Conservation (phyloP, 495 filamentous ascomycete genomes). For the Monascus purpureus region DNA sequence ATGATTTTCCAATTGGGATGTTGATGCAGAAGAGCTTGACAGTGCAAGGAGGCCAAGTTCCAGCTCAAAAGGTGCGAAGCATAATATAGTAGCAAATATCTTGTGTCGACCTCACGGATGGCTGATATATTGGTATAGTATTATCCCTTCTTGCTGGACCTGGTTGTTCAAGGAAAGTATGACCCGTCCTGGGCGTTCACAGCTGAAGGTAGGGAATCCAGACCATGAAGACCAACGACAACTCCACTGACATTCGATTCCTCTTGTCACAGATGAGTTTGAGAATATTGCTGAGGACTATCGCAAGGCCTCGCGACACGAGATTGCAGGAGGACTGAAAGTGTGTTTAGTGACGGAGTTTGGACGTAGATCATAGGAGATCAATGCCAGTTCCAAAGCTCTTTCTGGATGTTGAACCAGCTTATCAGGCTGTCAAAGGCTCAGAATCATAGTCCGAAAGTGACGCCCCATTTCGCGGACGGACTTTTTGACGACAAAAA, state of each 20-base stretch:
- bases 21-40: constrained; percentile 17
- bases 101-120: not conserved
- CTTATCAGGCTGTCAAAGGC: no score
- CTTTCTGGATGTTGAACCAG: no score
- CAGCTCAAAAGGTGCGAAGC: constrained; percentile 14
- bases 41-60: constrained; percentile 12
- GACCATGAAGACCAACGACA: not conserved
- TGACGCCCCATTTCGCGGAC: no score
- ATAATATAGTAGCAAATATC: not conserved
- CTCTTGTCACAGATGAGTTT: constrained; percentile 8
- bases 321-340: constrained; percentile 12
- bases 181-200: constrained; percentile 21
- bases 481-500: no score
- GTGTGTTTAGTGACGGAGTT: constrained; percentile 13
- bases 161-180: constrained; percentile 10
- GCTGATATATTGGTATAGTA: constrained; percentile 6
- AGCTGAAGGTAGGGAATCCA: constrained; percentile 6
- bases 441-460: no score
- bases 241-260: not conserved
- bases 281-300: constrained; percentile 15
- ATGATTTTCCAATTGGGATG: constrained; percentile 15
- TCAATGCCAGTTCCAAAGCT: no score
- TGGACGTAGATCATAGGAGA: constrained; percentile 8
- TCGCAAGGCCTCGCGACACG: constrained; percentile 8
- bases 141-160: constrained; percentile 13